phyloP scores from a whole-genome alignment of 202 grass and related monocot genomes.

The Schoenoplectus tabernaemontani region DNA sequence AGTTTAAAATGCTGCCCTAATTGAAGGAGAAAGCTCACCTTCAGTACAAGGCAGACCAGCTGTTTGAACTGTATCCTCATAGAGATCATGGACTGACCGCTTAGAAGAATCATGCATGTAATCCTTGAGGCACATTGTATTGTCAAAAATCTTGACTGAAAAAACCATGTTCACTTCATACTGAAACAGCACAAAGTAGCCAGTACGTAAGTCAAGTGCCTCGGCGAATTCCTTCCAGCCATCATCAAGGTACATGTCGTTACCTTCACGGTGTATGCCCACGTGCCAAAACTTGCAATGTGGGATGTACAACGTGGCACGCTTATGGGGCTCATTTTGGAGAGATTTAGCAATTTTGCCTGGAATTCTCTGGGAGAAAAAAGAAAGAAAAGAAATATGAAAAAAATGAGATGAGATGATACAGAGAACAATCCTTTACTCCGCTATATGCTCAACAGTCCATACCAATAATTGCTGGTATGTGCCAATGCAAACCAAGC shows the following conservation, averaged over 20 bases:
- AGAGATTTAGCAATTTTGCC: neutral
- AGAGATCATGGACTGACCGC: neutral
- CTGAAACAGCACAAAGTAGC: constrained; percentile 27
- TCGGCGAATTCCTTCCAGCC: constrained; percentile 25
- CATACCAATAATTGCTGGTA: neutral
- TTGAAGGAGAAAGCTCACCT: neutral
- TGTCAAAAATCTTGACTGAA: constrained; percentile 10
- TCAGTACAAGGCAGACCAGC: neutral
- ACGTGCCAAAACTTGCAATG: constrained; percentile 23
- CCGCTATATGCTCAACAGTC: neutral
- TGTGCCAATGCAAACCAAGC: neutral
- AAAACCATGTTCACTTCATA: constrained; percentile 28
- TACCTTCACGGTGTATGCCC: neutral
- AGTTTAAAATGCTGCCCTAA: neutral
- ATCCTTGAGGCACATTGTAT: constrained; percentile 21
- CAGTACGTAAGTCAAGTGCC: constrained; percentile 11
- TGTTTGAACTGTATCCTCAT: neutral
- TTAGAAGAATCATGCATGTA: neutral
- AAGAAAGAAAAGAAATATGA: neutral
- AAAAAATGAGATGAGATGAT: neutral
- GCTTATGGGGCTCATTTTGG: neutral
- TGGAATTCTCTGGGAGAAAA: constrained; percentile 16
- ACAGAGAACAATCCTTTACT: neutral
- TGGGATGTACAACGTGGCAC: constrained; percentile 2
- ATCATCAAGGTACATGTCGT: neutral